A percentile compares a stretch with the other conserved stretches of the same genome.
Evolutionary conservation across 2,329 filamentous ascomycete species (phyloP).

Genomic region (Fusarium sp.): DNA sequence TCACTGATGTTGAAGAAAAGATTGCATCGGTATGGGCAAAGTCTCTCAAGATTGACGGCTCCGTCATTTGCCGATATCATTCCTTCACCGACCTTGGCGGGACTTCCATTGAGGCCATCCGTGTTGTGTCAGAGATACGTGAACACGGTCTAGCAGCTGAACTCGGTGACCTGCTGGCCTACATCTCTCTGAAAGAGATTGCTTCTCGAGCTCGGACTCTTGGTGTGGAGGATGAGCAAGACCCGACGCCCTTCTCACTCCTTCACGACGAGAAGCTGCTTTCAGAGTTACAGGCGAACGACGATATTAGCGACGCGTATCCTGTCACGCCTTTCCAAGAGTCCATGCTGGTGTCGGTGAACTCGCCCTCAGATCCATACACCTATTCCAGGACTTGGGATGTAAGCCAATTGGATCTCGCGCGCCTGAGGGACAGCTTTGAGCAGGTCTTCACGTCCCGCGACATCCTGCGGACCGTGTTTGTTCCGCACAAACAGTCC

Average conservation of each 20-base stretch:
- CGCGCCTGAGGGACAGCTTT: conserved; percentile 3
- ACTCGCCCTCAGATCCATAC: conserved; percentile 10
- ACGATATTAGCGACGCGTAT: conserved; percentile 27
- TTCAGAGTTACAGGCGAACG: not conserved
- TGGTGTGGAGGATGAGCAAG: not conserved
- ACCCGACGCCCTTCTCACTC: conserved; percentile 21
- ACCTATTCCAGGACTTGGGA: conserved; percentile 30
- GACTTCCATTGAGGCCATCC: conserved; percentile 13
- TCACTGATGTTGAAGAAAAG: conserved; percentile 1
- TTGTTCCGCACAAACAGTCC: conserved; percentile 11
- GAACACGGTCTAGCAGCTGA: not conserved
- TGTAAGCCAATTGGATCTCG: conserved; percentile 6
- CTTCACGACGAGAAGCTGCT: not conserved
- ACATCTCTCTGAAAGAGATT: not conserved
- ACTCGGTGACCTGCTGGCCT: not conserved
- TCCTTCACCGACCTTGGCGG: conserved; percentile 11
- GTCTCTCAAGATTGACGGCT: not conserved
- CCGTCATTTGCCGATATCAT: not conserved
- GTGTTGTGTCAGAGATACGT: not conserved
- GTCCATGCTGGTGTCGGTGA: conserved; percentile 18
- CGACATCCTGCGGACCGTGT: conserved; percentile 27
- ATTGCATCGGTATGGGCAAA: not conserved
- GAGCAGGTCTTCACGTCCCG: conserved; percentile 13
- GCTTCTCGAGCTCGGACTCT: not conserved
- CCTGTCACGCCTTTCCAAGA: conserved; percentile 39